Base-by-base conservation (phyloP, 169 alveolate genomes). In the Besnoitia besnoiti region DNA sequence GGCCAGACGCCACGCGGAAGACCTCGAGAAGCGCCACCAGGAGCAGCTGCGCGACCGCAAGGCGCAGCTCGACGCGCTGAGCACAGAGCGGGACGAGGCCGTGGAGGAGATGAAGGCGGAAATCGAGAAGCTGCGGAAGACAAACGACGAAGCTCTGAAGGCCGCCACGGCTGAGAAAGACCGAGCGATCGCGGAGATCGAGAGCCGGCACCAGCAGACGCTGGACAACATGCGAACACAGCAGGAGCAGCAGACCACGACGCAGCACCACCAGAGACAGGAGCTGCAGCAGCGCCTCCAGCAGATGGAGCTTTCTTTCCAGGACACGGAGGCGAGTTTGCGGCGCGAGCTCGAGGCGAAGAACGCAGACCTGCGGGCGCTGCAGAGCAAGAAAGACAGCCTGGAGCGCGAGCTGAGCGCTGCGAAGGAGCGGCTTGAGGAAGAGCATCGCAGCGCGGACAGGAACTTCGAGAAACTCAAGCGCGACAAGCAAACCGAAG, bases 281-380 rank as follows among this genome's bases (percentile, higher is more conserved):
- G 79, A 90, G 62, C 90, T 90, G 90, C 93, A 77, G 93, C 93
- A 90, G 89, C 51, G 67, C 33, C 55, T 77, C 42, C 61, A 77
- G 59, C 61, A 77, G 59, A 0, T 40, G 61, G 87, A 77, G 40
- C 44, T n/a, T 7, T 35, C 87, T 3, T 30, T 77, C 49, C 87
- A 77, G 40, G 49, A 39, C 21, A 19, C n/a, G 50, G 44, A 42
- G 59, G 59, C 50, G 87, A 8, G 3, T 27, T n/a, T 27, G 33
- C 87, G 55, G 7, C 50, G 87, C 33, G 87, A 37, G 55, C 10
- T 40, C 50, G 59, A 77, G 5, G 59, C n/a, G 49, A 77, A 44
- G 40, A 30, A 16, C 82, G 39, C 82, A 39, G 82, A 73, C 12
- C 27, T 30, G 82, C 82, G 82, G 27, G 8, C 82, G 8, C 82